phyloP scores from a whole-genome alignment of 306 rosid genomes.

The Acacia melanoxylon region DNA sequence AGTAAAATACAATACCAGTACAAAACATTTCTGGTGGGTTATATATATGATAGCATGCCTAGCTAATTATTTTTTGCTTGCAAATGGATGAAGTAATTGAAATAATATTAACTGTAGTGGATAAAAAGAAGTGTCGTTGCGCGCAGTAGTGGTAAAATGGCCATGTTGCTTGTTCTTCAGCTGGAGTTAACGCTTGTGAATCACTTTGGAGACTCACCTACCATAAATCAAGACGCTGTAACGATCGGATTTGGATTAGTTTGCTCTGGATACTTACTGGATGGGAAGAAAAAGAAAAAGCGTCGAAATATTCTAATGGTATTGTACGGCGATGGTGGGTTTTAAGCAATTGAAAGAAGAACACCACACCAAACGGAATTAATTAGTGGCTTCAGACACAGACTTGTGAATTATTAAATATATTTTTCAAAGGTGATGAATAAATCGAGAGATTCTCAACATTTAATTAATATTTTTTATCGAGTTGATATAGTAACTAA shows the following conservation, averaged over 20 bases:
- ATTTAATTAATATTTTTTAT: not conserved
- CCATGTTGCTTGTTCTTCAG: no score
- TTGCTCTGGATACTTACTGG: no score
- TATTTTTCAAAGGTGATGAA: not conserved
- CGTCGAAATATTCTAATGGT: not conserved
- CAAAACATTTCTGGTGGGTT: not conserved
- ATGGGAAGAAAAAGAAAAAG: no score
- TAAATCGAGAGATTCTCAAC: not conserved
- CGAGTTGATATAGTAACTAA: not conserved
- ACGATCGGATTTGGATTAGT: no score
- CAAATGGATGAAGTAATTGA: not conserved
- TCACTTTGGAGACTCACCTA: no score
- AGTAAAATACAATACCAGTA: not conserved
- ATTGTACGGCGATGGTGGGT: not conserved
- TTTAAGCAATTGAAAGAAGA: not conserved
- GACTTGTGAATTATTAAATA: not conserved
- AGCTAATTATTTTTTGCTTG: not conserved
- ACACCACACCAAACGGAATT: not conserved
- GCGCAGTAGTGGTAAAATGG: no score
- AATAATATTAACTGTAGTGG: not conserved
- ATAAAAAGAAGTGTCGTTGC: no score
- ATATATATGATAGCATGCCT: slow-evolving; percentile 2
- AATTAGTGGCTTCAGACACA: not conserved
- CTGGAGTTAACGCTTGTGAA: no score
- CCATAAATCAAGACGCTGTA: no score